A percentile compares a stretch with the other conserved stretches of the same genome.
Conservation (phyloP, 2,329 filamentous ascomycete species). For the Trichophyton simii region DNA sequence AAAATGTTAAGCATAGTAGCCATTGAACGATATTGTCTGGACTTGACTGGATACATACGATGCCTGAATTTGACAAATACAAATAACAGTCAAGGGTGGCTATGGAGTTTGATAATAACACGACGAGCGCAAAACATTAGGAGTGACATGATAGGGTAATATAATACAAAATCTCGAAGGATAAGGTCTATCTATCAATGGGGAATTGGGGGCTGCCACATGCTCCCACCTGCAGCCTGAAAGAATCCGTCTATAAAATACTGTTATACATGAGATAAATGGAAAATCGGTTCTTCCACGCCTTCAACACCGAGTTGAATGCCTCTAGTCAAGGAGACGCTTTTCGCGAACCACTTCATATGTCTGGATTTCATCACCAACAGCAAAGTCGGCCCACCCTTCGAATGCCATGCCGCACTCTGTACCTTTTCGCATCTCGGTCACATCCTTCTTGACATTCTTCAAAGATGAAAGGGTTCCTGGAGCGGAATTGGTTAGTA, state of each 20-base stretch:
- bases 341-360: constrained; percentile 70
- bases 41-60: no score
- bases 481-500: constrained; percentile 27
- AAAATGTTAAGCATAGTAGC: background rate
- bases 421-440: constrained; percentile 79
- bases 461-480: constrained; percentile 71
- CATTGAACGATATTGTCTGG: no score
- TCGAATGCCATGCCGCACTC: constrained; percentile 87
- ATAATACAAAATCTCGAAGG: background rate
- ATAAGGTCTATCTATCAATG: background rate
- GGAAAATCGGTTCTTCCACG: background rate
- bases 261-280: background rate
- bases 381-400: constrained; percentile 61
- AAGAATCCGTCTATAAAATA: background rate
- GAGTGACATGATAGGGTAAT: background rate
- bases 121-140: background rate
- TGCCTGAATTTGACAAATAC: no score
- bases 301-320: constrained; percentile 14
- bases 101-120: background rate
- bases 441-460: constrained; percentile 82
- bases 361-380: constrained; percentile 76
- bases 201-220: background rate
- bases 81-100: no score
- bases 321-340: constrained; percentile 30
- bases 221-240: background rate